Evolutionary conservation across 1,284 basidiomycete genomes (phyloP), one percentile per base, ranked within the genome.

Genomic region (Sanguinoderma infundibulare): DNA sequence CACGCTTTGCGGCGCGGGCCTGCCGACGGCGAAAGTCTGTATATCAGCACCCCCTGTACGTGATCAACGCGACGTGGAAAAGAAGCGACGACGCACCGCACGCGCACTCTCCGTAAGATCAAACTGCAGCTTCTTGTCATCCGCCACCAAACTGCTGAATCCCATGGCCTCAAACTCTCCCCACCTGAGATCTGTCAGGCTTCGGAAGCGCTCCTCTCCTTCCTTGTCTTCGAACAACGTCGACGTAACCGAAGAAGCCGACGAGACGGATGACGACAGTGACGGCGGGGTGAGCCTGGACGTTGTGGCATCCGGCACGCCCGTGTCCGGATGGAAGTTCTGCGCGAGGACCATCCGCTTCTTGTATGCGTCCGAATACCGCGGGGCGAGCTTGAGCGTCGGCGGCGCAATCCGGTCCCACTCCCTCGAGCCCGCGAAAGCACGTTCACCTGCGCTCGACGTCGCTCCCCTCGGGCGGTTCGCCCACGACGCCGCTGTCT

Each of bases 81-180:
- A 42, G 51, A 50, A 52, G 38, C n/a, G 14, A 2, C 34, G 5
- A 81, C 89, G 69, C 70, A 94, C 93, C 74, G 80, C 82, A 67
- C 92, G 83, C n/a, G 94, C 93, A 63, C 87, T 83, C 77, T 96
- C 94, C 1, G 87, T 94, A 63, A 96, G 75, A 73, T 96, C 93
- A 74, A 96, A 96, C 72, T 94, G 86, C 32, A 96, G 78, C 70
- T 90, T 89, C 73, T 87, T 87, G 57, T 87, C 82, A 54, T 85
- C 80, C 1, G 75, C 69, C 10, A 74, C 81, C 32, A 82, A 72
- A 15, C 78, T 79, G 40, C 87, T 86, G 66, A 96, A 96, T 0
- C 94, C 94, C 72, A 86, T 81, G 40, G 83, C 79, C 79, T 95
- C 92, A 69, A 96, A 96, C 72, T 91, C 87, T 12, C 92, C 92